A percentile compares a stretch with the other conserved stretches of the same genome.
These are phyloP conservation scores for Dactylella cylindrospora DNA, from an alignment of 2,329 filamentous ascomycete genomes.

Conservation along the genomic window DNA sequence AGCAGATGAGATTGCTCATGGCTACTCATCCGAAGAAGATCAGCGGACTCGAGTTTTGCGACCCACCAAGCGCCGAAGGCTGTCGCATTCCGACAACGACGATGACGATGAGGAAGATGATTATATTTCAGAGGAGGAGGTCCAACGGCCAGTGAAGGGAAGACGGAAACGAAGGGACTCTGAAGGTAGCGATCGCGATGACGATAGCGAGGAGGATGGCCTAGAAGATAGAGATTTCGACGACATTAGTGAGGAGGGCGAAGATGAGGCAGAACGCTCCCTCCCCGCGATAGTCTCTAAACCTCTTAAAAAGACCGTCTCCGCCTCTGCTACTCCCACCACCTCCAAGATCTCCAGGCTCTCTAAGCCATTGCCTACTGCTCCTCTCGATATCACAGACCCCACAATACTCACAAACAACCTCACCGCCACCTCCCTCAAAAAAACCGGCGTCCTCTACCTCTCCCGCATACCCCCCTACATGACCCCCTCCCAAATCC, in stretches of 20 bases:
- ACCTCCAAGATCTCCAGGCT: slow-evolving; percentile 49
- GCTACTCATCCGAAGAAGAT: slow-evolving; percentile 32
- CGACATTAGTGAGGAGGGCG: slow-evolving; percentile 27
- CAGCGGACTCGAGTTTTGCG: slow-evolving; percentile 21
- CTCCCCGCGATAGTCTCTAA: slow-evolving; percentile 35
- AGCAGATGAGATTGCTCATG: slow-evolving; percentile 1
- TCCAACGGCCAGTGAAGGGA: slow-evolving; percentile 28
- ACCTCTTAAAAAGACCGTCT: slow-evolving; percentile 50
- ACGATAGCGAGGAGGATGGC: slow-evolving; percentile 50
- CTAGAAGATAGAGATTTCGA: slow-evolving; percentile 45
- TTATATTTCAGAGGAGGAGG: slow-evolving; percentile 26
- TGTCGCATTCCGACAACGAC: slow-evolving; percentile 34
- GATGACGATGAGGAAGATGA: slow-evolving; percentile 24
- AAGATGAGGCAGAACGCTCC: slow-evolving; percentile 48
- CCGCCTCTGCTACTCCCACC: slow-evolving; percentile 44
- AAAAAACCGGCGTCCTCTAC: slow-evolving; percentile 78
- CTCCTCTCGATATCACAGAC: slow-evolving; percentile 57
- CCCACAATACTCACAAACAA: slow-evolving; percentile 55
- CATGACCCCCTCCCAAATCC: slow-evolving; percentile 79
- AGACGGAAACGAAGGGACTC: slow-evolving; percentile 11
- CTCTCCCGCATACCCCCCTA: slow-evolving; percentile 82
- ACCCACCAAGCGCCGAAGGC: slow-evolving; percentile 34
- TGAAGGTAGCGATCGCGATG: slow-evolving; percentile 36
- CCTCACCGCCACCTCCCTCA: slow-evolving; percentile 66
- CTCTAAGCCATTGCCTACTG: no score